Percentiles rank a stretch among this genome's conserved stretches.
These are phyloP conservation scores for Aspergillus avenaceus DNA, from an alignment of 495 filamentous ascomycete genomes.

Conservation along the genomic window DNA sequence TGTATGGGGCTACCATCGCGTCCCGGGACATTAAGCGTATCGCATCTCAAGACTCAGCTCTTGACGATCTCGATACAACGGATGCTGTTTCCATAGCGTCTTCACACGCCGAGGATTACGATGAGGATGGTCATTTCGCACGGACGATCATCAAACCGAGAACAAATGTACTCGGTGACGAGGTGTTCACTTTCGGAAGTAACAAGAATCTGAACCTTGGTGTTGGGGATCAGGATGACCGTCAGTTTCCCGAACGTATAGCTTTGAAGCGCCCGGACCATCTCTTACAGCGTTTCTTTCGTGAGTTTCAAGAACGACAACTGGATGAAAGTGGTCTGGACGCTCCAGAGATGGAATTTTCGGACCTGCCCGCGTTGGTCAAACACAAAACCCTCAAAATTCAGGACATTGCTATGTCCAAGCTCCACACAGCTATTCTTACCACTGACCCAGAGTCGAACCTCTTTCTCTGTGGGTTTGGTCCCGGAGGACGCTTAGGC, in stretches of 20 bases:
- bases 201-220: constrained; percentile 93
- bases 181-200: constrained; percentile 88
- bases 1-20: constrained; percentile 79
- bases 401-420: constrained; percentile 78
- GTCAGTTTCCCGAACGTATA: constrained; percentile 86
- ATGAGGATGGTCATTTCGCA: constrained; percentile 25
- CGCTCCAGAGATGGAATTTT: constrained; percentile 13
- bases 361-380: constrained; percentile 63
- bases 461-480: constrained; percentile 89
- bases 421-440: constrained; percentile 85
- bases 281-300: constrained; percentile 64
- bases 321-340: constrained; percentile 23
- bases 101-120: constrained; percentile 32
- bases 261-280: constrained; percentile 74
- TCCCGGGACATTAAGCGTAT: constrained; percentile 45
- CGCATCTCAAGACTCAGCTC: constrained; percentile 11
- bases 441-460: constrained; percentile 90
- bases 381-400: constrained; percentile 65
- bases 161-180: constrained; percentile 61
- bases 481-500: constrained; percentile 83
- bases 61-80: constrained; percentile 23
- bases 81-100: constrained; percentile 33
- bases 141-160: constrained; percentile 25
- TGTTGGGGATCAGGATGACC: constrained; percentile 87
- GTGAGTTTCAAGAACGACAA: constrained; percentile 47